Base-by-base conservation (phyloP, 495 filamentous ascomycete species). In the Aspergillus nanangensis region DNA sequence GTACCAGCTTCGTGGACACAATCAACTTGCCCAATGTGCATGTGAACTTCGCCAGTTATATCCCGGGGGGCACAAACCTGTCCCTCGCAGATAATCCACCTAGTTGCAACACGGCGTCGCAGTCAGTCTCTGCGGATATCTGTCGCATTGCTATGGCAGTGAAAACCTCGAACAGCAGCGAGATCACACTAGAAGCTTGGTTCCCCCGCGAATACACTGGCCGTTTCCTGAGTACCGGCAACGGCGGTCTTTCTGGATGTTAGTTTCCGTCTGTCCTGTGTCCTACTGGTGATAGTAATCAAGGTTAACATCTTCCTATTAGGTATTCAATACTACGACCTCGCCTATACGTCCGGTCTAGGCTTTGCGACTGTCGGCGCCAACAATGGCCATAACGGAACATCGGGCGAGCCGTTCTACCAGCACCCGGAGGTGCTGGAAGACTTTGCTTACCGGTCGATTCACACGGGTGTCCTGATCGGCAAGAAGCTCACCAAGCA, bases 101-200 rank as follows among this genome's bases (percentile, higher is more conserved):
- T 4, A 69, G 61, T 11, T 82, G 78, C 40, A 50, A 27, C 38
- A 44, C 43, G n/a, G 37, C 66, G 4, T 67, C 50, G 18, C 76
- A 79, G 45, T 25, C 54, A 0, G 70, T 80, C 8, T 50, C 60
- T 1, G 61, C 62, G 1, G 72, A 84, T 50, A 21, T 78, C 0
- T 85, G 81, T 53, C 78, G 81, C 11, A 56, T 83, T 24, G 71
- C 74, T 13, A 70, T 85, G 54, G 67, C 65, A 24, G 72, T 84
- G 8, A 47, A 69, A 1, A 83, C 80, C 0, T 80, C 77, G 17
- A 57, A 70, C 39, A 63, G 59, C 35, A 79, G 76, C 18, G 65
- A 73, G 22, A 75, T 83, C 32, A 74, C 65, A 3, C 60, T 81
- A 32, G 79, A 83, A 56, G 63, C 75, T 13, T 85, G 79, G 78